These are phyloP conservation scores for Drechslera avenae DNA, from an alignment of 2,329 filamentous ascomycete species.

Conservation along the genomic window DNA sequence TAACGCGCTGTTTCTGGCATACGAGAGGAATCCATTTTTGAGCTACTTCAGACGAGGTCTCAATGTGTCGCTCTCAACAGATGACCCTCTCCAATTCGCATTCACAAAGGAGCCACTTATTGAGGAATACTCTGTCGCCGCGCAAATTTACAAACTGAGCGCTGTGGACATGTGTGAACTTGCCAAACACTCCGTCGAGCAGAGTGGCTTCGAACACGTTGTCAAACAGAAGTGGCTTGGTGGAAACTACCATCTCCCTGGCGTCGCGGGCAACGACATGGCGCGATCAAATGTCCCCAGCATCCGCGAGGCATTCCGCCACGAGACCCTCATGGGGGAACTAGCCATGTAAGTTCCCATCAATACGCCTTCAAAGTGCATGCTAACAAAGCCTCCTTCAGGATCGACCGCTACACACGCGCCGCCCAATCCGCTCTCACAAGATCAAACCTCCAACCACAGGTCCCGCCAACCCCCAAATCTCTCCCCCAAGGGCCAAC, in stretches of 20 bases:
- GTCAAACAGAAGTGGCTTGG: slow-evolving; percentile 95
- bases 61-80: slow-evolving; percentile 94
- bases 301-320: slow-evolving; percentile 84
- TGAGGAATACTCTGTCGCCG: slow-evolving; percentile 96
- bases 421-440: slow-evolving; percentile 45
- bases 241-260: slow-evolving; percentile 74
- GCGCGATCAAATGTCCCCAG: slow-evolving; percentile 96
- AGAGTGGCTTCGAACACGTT: slow-evolving; percentile 88
- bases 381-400: slow-evolving; percentile 3
- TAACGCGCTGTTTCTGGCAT: slow-evolving; percentile 93
- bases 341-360: slow-evolving; percentile 70
- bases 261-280: slow-evolving; percentile 86
- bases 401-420: slow-evolving; percentile 52
- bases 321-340: slow-evolving; percentile 85
- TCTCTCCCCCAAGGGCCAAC: slow-evolving; percentile 31
- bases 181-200: slow-evolving; percentile 92
- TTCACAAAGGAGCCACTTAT: slow-evolving; percentile 98
- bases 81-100: slow-evolving; percentile 95
- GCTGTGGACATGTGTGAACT: slow-evolving; percentile 98
- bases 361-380: no score
- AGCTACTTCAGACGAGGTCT: slow-evolving; percentile 93
- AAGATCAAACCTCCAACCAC: slow-evolving; percentile 42
- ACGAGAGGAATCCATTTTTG: slow-evolving; percentile 95
- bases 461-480: slow-evolving; percentile 37
- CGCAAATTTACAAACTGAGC: slow-evolving; percentile 97